phyloP scores from a whole-genome alignment of 1,284 basidiomycete species.

The Cystobasidium sp. region DNA sequence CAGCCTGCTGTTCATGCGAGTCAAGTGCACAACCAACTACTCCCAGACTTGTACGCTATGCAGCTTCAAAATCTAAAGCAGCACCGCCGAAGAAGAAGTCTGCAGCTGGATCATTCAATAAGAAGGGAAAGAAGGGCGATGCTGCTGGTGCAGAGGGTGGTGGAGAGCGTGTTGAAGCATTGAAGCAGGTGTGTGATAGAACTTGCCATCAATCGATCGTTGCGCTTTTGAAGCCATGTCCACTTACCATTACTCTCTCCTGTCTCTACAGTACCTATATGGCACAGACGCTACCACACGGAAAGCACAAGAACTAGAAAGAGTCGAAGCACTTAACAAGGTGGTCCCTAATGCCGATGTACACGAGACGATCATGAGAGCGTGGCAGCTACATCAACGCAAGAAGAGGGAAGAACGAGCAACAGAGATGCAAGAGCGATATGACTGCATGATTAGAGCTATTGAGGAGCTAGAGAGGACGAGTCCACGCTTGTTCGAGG shows the following conservation, averaged over 20 bases:
- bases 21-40: neutral
- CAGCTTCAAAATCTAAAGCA: constrained; percentile 30
- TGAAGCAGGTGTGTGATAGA: constrained; percentile 38
- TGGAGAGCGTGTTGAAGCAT: constrained; percentile 19
- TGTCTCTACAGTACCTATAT: constrained; percentile 28
- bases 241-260: too few relatives aligned
- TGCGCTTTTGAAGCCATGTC: too few relatives aligned
- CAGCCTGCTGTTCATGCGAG: constrained; percentile 3
- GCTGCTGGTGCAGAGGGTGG: constrained; percentile 22
- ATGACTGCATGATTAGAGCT: constrained; percentile 48
- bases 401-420: constrained; percentile 69
- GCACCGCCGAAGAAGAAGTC: constrained; percentile 29
- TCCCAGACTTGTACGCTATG: constrained; percentile 9
- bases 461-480: constrained; percentile 51
- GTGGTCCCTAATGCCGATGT: constrained; percentile 64
- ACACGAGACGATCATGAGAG: constrained; percentile 90
- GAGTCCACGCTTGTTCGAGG: constrained; percentile 38
- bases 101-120: constrained; percentile 15
- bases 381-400: constrained; percentile 81
- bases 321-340: constrained; percentile 46
- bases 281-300: constrained; percentile 30
- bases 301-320: constrained; percentile 39
- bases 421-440: constrained; percentile 47
- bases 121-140: constrained; percentile 30
- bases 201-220: too few relatives aligned